phyloP scores from a whole-genome alignment of 2,329 filamentous ascomycete genomes.

The Sclerotinia borealis region DNA sequence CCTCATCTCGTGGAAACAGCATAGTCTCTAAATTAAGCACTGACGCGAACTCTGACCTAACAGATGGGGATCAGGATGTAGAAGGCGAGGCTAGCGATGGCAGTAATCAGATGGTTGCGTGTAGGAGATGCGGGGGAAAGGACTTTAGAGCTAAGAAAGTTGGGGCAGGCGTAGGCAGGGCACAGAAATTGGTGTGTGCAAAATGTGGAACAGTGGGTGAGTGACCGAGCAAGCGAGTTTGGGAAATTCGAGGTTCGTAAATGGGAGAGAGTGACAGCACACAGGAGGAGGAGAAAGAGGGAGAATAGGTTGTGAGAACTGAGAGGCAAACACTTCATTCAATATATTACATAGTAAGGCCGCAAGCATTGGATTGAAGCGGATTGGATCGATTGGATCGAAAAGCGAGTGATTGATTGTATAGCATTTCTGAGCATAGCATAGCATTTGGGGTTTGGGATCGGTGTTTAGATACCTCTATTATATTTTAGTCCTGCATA shows the following conservation, averaged over 20 bases:
- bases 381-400: background rate
- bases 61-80: conserved; percentile 29
- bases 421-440: background rate
- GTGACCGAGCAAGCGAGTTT: background rate
- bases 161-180: conserved; percentile 42
- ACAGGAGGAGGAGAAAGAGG: background rate
- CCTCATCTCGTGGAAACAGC: conserved; percentile 21
- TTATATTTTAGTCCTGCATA: background rate
- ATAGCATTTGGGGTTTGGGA: background rate
- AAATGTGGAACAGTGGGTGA: conserved; percentile 40
- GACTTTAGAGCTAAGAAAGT: conserved; percentile 58
- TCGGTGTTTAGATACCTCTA: background rate
- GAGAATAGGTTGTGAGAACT: background rate
- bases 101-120: conserved; percentile 41
- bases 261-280: background rate
- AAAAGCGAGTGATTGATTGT: background rate
- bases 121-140: conserved; percentile 51
- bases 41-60: conserved; percentile 36
- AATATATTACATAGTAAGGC: background rate
- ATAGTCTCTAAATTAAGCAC: conserved; percentile 51
- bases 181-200: conserved; percentile 55
- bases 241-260: background rate
- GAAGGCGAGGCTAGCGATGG: conserved; percentile 41
- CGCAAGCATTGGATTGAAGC: background rate
- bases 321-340: background rate